Evolutionary conservation across 768 basidiomycete genomes (phyloP).

Genomic region (Russula ochroleuca): DNA sequence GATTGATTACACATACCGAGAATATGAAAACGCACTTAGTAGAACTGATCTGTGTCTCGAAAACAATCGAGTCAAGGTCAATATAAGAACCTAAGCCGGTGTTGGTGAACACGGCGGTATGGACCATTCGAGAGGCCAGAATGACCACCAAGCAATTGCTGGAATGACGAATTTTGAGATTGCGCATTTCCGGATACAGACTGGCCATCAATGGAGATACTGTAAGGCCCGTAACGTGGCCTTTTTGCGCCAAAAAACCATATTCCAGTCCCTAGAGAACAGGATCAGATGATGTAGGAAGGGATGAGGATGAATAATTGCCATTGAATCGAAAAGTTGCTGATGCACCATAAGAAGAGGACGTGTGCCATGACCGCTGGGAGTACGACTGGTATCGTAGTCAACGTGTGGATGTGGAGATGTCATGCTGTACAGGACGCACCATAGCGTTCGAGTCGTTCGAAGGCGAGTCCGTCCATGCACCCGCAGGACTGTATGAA

Average conservation of each 20-base stretch:
- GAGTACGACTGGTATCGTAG: constrained; percentile 40
- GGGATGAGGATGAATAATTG: not conserved
- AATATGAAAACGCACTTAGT: constrained; percentile 36
- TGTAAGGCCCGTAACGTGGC: constrained; percentile 7
- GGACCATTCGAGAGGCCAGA: constrained; percentile 44
- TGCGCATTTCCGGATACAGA: constrained; percentile 38
- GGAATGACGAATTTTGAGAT: constrained; percentile 31
- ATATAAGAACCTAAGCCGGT: constrained; percentile 40
- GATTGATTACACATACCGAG: not conserved
- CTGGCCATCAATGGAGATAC: constrained; percentile 34
- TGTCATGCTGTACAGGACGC: not conserved
- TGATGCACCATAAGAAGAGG: constrained; percentile 43
- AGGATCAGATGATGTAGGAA: not conserved
- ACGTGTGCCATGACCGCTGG: constrained; percentile 43
- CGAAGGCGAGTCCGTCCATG: constrained; percentile 46
- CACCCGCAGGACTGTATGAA: constrained; percentile 45
- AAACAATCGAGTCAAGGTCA: constrained; percentile 49
- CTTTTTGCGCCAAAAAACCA: constrained; percentile 36
- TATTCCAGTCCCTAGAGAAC: constrained; percentile 41
- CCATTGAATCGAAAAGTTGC: constrained; percentile 51
- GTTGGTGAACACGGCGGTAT: constrained; percentile 47
- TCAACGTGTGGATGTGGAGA: not conserved
- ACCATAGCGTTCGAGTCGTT: constrained; percentile 41
- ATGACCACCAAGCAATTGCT: constrained; percentile 44
- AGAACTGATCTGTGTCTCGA: constrained; percentile 40